Base-by-base conservation (phyloP, 768 basidiomycete species). In the Russula abietina region DNA sequence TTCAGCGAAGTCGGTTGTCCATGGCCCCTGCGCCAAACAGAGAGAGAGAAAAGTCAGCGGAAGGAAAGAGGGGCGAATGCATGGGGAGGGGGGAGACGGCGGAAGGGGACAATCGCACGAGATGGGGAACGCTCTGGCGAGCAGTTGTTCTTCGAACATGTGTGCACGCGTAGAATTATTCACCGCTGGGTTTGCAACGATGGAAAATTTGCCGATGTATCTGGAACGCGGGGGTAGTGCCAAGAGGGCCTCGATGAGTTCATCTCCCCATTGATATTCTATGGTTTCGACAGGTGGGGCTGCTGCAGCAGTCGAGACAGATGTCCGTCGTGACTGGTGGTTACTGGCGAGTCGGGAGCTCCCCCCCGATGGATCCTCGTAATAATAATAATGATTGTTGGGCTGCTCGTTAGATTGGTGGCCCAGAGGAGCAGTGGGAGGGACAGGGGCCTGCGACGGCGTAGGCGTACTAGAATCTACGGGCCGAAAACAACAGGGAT, bases 141-240 rank as follows among this genome's bases (percentile, higher is more conserved):
- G 57, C 17, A 63, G 36, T 54, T 59, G 16, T 30, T 49, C 9
- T 6, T 1, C 33, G 52, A 59, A 59, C 52, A 28, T 41, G 36
- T 14, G 16, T 22, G 57, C 57, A 22, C 62, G 57, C 22, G 5
- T 26, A 16, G 17, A 3, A 22, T 63, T 63, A 57, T 59, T 12
- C 52, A 63, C 46, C 17, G 46, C 7, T 5, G 62, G 57, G 38
- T 59, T 46, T 3, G 45, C 11, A 6, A 63, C 16, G 57, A 59
- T 22, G 36, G 62, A 63, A 22, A 63, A 63, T 46, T 39, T 53
- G 30, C 62, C 62, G 17, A 63, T 1, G 45, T 54, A 59, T 28
- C 26, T 59, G 36, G 57, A 41, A 24, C 52, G 38, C 2, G 62
- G 52, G 1, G 62, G 57, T 4, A 54, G 22, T 0, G 22, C 28